These are phyloP conservation scores for Onygena corvina DNA, from an alignment of 2,329 filamentous ascomycete genomes.

Conservation along the genomic window DNA sequence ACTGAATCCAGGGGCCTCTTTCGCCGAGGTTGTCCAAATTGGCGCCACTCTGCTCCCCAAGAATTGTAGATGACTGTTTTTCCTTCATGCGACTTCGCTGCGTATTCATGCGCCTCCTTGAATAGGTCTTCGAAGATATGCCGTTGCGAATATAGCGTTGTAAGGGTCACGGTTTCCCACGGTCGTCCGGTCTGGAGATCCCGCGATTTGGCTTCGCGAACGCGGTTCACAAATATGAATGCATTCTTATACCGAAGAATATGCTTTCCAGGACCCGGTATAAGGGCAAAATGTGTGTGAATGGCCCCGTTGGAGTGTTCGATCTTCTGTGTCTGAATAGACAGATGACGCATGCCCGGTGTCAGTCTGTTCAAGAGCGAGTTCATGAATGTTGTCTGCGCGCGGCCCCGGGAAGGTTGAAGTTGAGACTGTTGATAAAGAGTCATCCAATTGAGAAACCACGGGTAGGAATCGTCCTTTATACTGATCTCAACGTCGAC, in stretches of 20 bases:
- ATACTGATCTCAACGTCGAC: slow-evolving; percentile 93
- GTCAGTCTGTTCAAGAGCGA: slow-evolving; percentile 47
- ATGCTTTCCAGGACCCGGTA: slow-evolving; percentile 83
- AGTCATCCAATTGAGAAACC: slow-evolving; percentile 91
- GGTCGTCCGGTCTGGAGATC: slow-evolving; percentile 72
- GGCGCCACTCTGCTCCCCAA: slow-evolving; percentile 71
- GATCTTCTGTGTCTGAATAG: slow-evolving; percentile 52
- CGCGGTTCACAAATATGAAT: slow-evolving; percentile 74
- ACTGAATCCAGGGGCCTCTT: slow-evolving; percentile 85
- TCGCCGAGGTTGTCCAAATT: slow-evolving; percentile 68
- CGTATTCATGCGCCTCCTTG: slow-evolving; percentile 69
- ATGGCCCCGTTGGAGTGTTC: slow-evolving; percentile 55
- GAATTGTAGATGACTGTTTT: slow-evolving; percentile 88
- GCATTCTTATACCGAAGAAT: slow-evolving; percentile 76
- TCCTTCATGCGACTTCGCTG: slow-evolving; percentile 68
- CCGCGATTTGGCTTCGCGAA: slow-evolving; percentile 71
- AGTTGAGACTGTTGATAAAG: slow-evolving; percentile 58
- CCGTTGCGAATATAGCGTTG: slow-evolving; percentile 78
- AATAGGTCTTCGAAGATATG: slow-evolving; percentile 87
- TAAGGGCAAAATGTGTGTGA: slow-evolving; percentile 70
- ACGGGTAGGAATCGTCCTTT: slow-evolving; percentile 83
- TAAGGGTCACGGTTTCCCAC: slow-evolving; percentile 87
- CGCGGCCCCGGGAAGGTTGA: slow-evolving; percentile 35
- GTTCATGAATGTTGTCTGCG: slow-evolving; percentile 37
- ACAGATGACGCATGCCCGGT: slow-evolving; percentile 50